Evolutionary conservation across 305 asterid genomes (phyloP).

Genomic region (Fraxinus latifolia): DNA sequence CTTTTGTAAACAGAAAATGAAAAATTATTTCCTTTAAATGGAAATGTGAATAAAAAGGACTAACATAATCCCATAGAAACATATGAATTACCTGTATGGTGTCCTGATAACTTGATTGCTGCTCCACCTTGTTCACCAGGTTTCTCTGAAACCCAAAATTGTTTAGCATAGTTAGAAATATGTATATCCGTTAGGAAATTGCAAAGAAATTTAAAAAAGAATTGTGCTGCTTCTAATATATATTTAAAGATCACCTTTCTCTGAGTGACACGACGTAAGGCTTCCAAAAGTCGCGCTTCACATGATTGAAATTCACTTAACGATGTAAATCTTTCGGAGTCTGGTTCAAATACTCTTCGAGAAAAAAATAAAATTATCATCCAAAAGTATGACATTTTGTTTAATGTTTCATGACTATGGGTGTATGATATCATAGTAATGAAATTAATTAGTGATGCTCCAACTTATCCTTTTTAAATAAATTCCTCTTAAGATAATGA

Average conservation of each 20-base stretch:
- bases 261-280: slow-evolving; percentile 50
- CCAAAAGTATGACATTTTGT: not conserved
- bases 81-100: slow-evolving; percentile 43
- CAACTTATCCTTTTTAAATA: not conserved
- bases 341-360: slow-evolving; percentile 61
- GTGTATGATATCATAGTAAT: not conserved
- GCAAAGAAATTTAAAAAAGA: not conserved
- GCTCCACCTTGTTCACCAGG: slow-evolving; percentile 39
- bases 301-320: slow-evolving; percentile 40
- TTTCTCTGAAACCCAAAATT: slow-evolving; percentile 26
- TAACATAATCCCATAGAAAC: not conserved
- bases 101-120: slow-evolving; percentile 56
- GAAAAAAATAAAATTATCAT: not conserved
- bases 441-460: not conserved
- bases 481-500: not conserved
- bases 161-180: not conserved
- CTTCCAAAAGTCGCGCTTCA: slow-evolving; percentile 47
- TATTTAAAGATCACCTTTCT: slow-evolving; percentile 43
- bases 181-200: not conserved
- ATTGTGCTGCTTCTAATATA: not conserved
- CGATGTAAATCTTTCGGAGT: slow-evolving; percentile 39
- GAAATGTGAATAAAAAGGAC: not conserved
- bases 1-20: slow-evolving; percentile 12
- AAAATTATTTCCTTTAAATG: not conserved
- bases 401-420: not conserved